phyloP scores from a whole-genome alignment of 306 rosid species.

The Bauhinia variegata region DNA sequence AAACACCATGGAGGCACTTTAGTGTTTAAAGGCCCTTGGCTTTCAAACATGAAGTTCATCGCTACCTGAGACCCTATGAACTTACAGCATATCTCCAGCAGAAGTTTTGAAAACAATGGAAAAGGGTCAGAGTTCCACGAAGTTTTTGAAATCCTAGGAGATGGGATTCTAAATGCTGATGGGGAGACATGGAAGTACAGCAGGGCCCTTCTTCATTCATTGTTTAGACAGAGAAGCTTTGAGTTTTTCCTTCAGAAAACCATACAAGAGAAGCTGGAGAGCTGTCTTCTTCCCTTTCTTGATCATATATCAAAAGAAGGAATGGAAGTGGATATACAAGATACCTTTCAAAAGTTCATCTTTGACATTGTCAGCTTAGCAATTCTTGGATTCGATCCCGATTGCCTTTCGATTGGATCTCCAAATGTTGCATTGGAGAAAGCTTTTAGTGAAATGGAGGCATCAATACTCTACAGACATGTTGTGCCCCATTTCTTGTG shows the following conservation, averaged over 20 bases:
- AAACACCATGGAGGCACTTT: too few relatives aligned
- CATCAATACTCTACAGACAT: constrained; percentile 19
- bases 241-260: constrained; percentile 1
- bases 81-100: constrained; percentile 10
- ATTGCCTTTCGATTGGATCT: constrained; percentile 18
- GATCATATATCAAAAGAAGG: constrained; percentile 2
- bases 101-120: constrained; percentile 19
- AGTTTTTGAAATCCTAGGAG: constrained; percentile 33
- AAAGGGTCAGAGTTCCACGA: constrained; percentile 27
- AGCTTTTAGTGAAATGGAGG: constrained; percentile 24
- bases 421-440: constrained; percentile 24
- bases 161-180: constrained; percentile 31
- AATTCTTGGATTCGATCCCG: constrained; percentile 32
- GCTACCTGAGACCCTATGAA: background rate
- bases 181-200: constrained; percentile 14
- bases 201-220: background rate
- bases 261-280: background rate
- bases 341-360: constrained; percentile 26
- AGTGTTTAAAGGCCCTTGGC: too few relatives aligned
- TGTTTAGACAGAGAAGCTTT: background rate
- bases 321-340: constrained; percentile 32
- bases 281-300: constrained; percentile 12
- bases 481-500: constrained; percentile 24
- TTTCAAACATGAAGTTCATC: too few relatives aligned
- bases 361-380: constrained; percentile 30